Evolutionary conservation across 169 alveolate species (phyloP).

Genomic region (Cryptosporidium tyzzeri): DNA sequence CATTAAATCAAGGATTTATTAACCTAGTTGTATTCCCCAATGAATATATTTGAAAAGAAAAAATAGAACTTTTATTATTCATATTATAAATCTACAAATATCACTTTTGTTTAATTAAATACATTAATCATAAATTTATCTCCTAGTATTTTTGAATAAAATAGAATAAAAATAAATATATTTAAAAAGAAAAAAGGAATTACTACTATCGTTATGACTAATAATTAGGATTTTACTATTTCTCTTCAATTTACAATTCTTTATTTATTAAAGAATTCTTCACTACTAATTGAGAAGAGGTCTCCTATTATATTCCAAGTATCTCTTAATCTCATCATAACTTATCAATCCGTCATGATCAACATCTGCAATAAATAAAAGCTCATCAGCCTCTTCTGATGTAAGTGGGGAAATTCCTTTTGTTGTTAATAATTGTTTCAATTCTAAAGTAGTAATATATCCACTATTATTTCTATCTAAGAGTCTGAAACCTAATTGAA

Average conservation of each 20-base stretch:
- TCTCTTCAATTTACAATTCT: background rate
- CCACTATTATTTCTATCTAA: slow-evolving; percentile 71
- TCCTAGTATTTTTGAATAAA: background rate
- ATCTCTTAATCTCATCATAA: slow-evolving; percentile 69
- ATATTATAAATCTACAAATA: background rate
- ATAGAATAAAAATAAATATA: background rate
- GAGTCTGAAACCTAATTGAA: slow-evolving; percentile 60
- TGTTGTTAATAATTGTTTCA: slow-evolving; percentile 63
- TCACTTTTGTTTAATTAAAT: background rate
- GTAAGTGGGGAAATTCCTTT: slow-evolving; percentile 67
- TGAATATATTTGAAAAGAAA: slow-evolving; percentile 2
- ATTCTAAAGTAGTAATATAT: slow-evolving; percentile 61
- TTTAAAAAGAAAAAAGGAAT: background rate
- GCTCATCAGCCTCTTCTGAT: slow-evolving; percentile 72
- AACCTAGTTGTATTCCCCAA: slow-evolving; percentile 24
- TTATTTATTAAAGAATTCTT: background rate
- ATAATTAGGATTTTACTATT: background rate
- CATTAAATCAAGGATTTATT: slow-evolving; percentile 10
- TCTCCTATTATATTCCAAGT: slow-evolving; percentile 68
- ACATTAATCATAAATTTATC: background rate
- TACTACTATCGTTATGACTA: background rate
- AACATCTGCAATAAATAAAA: slow-evolving; percentile 65
- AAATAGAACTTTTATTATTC: too few relatives aligned
- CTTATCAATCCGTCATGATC: slow-evolving; percentile 73
- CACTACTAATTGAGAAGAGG: slow-evolving; percentile 29